phyloP scores from a whole-genome alignment of 257 asterid genomes.

The Verbena officinalis region DNA sequence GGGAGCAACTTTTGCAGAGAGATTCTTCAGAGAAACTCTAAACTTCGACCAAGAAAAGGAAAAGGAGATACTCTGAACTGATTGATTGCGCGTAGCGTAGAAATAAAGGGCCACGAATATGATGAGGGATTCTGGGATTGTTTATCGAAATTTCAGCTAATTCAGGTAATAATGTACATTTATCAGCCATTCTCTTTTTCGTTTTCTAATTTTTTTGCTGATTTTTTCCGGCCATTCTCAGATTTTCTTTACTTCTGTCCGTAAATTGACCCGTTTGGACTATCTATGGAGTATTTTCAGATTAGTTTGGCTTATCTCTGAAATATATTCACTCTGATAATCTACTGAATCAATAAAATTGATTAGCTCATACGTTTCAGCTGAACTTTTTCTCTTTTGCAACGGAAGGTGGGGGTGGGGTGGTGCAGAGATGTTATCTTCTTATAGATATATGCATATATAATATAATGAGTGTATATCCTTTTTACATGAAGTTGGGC shows the following conservation, averaged over 20 bases:
- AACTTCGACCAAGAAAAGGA: no score
- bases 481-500: background rate
- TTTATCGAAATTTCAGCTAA: background rate
- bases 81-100: background rate
- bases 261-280: background rate
- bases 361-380: background rate
- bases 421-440: background rate
- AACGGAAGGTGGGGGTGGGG: background rate
- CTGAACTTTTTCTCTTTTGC: background rate
- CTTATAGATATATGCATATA: background rate
- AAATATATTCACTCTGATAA: background rate
- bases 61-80: no score
- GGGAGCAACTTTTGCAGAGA: background rate
- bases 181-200: background rate
- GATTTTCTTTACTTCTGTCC: conserved; percentile 12
- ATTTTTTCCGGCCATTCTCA: conserved; percentile 1
- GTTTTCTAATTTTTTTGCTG: background rate
- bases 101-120: background rate
- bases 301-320: background rate
- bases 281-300: background rate
- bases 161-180: conserved; percentile 19
- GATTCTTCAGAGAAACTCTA: background rate
- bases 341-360: background rate
- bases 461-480: background rate
- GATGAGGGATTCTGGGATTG: background rate